A percentile compares a stretch with the other conserved stretches of the same genome.
phyloP scores from a whole-genome alignment of 441 rosid species.

The Brassica hybrid region DNA sequence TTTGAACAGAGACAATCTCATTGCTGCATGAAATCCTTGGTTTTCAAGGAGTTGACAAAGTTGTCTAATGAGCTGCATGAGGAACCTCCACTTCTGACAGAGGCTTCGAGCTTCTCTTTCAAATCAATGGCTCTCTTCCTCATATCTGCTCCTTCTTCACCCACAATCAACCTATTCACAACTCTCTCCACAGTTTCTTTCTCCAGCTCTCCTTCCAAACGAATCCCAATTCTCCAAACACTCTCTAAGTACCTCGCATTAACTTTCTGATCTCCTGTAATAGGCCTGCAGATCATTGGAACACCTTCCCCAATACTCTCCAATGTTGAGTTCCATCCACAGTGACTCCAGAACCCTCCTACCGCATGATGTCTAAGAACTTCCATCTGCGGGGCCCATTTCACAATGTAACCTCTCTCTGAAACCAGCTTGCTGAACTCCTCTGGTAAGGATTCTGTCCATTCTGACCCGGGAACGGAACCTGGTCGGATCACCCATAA shows the following conservation, averaged over 20 bases:
- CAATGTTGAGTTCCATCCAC: not conserved
- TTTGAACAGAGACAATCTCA: not conserved
- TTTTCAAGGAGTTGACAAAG: not conserved
- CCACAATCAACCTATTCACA: conserved; percentile 4
- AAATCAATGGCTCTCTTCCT: not conserved
- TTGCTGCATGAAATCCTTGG: not conserved
- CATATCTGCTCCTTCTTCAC: not conserved
- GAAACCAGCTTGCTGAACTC: not conserved
- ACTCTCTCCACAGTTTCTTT: conserved; percentile 2
- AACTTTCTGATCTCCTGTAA: not conserved
- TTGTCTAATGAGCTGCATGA: not conserved
- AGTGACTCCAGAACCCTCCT: conserved; percentile 5
- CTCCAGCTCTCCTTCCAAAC: not conserved
- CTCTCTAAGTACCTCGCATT: not conserved
- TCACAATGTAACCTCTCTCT: not conserved
- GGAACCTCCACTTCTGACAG: conserved; percentile 1
- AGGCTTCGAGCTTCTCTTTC: not conserved
- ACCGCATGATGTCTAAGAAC: not conserved
- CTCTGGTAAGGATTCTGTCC: not conserved
- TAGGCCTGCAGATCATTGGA: conserved; percentile 2
- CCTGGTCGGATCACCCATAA: not conserved
- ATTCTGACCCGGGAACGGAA: not conserved
- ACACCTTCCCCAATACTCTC: conserved; percentile 2
- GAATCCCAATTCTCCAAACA: not conserved
- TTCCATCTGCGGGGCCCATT: conserved; percentile 1